These are phyloP conservation scores for Dactylis glomerata DNA, from an alignment of 176 grass and related monocot genomes.

Conservation along the genomic window DNA sequence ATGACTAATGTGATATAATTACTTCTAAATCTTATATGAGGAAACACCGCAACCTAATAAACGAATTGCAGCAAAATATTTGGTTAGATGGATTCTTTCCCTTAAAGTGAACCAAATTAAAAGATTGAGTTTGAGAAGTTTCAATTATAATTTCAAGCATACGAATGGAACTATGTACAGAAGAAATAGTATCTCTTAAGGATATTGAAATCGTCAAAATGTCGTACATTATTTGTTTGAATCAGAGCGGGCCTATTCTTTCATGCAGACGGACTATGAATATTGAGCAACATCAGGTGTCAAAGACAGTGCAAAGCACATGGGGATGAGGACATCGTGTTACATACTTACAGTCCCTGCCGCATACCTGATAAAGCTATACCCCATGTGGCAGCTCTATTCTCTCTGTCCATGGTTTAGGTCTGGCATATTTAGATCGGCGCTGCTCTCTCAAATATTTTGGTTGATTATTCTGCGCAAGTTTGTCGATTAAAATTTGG, in stretches of 20 bases:
- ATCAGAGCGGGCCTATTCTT: neutral
- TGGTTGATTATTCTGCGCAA: no score
- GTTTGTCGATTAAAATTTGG: neutral
- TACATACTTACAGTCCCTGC: neutral
- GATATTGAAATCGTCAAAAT: neutral
- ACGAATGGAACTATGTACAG: neutral
- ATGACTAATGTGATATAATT: neutral
- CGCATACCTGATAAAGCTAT: neutral
- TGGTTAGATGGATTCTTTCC: neutral
- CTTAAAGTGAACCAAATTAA: neutral
- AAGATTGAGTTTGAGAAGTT: no score
- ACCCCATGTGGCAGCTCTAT: neutral
- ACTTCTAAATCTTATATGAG: neutral
- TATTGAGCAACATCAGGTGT: neutral
- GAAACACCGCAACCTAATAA: neutral
- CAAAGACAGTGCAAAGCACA: neutral
- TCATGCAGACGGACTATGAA: neutral
- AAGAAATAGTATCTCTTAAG: neutral
- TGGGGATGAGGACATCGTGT: conserved; percentile 47
- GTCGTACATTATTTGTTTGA: neutral
- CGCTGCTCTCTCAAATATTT: no score
- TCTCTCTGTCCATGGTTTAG: no score
- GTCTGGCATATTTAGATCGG: no score
- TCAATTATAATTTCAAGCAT: no score
- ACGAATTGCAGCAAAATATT: neutral